A percentile compares a stretch with the other conserved stretches of the same genome.
Conservation (phyloP, 495 filamentous ascomycete species). For the Tuber indicum region DNA sequence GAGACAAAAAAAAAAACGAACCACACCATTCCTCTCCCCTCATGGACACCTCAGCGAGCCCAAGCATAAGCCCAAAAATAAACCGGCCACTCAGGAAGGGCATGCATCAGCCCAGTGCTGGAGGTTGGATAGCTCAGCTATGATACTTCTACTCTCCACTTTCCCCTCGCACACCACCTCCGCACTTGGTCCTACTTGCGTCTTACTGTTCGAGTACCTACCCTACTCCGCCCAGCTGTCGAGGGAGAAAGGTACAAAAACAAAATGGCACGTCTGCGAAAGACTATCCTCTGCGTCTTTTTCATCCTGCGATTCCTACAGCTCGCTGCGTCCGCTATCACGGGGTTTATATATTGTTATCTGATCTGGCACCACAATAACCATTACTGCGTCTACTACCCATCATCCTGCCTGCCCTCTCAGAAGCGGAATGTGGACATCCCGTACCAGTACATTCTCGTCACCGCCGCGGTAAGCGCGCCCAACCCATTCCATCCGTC, state of each 20-base stretch:
- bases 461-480: background rate
- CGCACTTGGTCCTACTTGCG: background rate
- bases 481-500: background rate
- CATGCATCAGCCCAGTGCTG: background rate
- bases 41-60: background rate
- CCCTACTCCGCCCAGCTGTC: background rate
- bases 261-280: conserved; percentile 1
- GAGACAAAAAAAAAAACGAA: background rate
- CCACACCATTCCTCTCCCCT: background rate
- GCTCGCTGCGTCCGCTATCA: conserved; percentile 8
- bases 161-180: background rate
- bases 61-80: conserved; percentile 1
- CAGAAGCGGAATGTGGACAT: background rate
- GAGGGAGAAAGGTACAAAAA: background rate
- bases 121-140: background rate
- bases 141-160: background rate
- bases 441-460: conserved; percentile 11
- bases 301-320: conserved; percentile 11
- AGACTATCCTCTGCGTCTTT: background rate
- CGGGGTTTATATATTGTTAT: conserved; percentile 8
- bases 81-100: background rate
- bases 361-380: conserved; percentile 12
- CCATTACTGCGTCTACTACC: conserved; percentile 9
- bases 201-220: background rate
- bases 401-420: background rate